These are phyloP conservation scores for Macrophomina tecta DNA, from an alignment of 2,329 filamentous ascomycete species.

Conservation along the genomic window DNA sequence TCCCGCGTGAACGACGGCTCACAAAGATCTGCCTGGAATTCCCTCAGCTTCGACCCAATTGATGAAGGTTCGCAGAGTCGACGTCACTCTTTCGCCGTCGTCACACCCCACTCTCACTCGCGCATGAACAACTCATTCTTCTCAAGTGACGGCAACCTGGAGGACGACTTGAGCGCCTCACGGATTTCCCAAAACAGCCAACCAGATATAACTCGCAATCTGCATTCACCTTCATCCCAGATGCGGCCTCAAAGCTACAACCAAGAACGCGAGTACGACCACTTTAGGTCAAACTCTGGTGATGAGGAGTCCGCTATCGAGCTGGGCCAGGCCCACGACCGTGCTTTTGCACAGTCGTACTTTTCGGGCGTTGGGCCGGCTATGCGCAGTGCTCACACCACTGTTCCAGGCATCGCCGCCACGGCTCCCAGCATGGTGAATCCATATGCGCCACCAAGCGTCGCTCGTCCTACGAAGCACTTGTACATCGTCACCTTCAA, in stretches of 20 bases:
- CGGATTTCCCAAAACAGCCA: constrained; percentile 15
- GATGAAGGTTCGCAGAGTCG: constrained; percentile 72
- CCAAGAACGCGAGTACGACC: constrained; percentile 26
- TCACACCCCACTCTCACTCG: constrained; percentile 33
- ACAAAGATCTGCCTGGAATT: constrained; percentile 68
- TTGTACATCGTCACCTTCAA: constrained; percentile 96
- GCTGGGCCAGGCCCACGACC: constrained; percentile 25
- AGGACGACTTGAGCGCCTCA: constrained; percentile 15
- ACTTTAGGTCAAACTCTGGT: constrained; percentile 26
- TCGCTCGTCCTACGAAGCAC: constrained; percentile 41
- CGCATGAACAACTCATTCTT: constrained; percentile 37
- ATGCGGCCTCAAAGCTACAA: constrained; percentile 13
- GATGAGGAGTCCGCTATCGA: constrained; percentile 28
- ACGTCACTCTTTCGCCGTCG: constrained; percentile 73
- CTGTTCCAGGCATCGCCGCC: constrained; percentile 36
- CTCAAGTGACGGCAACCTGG: constrained; percentile 30
- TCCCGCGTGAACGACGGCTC: constrained; percentile 25
- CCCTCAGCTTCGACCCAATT: constrained; percentile 67
- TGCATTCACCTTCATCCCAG: constrained; percentile 18
- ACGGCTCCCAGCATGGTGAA: constrained; percentile 33
- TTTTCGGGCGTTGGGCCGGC: constrained; percentile 45
- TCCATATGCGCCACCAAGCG: constrained; percentile 42
- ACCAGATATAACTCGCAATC: constrained; percentile 2
- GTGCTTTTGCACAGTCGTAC: constrained; percentile 39
- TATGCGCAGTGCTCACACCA: constrained; percentile 43